Base-by-base conservation (phyloP, 352 stramenopile genomes). In the Phytophthora pini region DNA sequence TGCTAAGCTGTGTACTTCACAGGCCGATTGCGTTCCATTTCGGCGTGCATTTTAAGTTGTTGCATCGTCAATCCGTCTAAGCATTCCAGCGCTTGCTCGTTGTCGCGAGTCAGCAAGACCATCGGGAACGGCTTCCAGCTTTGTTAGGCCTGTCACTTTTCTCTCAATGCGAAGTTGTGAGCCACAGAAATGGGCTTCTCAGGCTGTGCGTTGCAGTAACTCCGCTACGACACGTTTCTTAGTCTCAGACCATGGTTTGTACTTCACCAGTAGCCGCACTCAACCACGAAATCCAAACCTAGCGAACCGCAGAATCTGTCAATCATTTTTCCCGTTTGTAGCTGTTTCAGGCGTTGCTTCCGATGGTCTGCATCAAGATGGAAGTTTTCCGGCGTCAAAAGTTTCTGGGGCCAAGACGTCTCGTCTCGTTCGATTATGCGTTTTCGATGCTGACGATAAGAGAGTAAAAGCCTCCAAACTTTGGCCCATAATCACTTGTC, bases 51-150 rank as follows among this genome's bases (percentile, higher is more conserved):
- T 20, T 32, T 22, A 49, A 50, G 31, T 54, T 47, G 49, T 60
- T 51, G 48, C 29, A 65, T 65, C 24, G 39, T 60, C 24, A 12
- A 15, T 17, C 22, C 15, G 12, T 47, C 27, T 59, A 59, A 63
- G 56, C 34, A 56, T 48, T 55, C 32, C 9, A 11, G 47, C 26
- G 53, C 41, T 62, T 47, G 43, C 44, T 55, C 8, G 45, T 49
- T 48, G 39, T 12, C 31, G 7, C 10, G 24, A 4, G 29, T 43
- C 29, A 32, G n/a, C 27, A 10, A 41, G 11, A 24, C n/a, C 53
- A 46, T 52, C 17, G 2, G 31, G 7, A 61, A 29, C 40, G 12
- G 34, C 20, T 27, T 7, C 11, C 32, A 45, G 31, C 32, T 55
- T 34, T 55, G 48, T 22, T 15, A 6, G 36, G 29, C 3, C 39